Evolutionary conservation across 257 asterid genomes (phyloP).

Genomic region (Nicotiana attenuata): DNA sequence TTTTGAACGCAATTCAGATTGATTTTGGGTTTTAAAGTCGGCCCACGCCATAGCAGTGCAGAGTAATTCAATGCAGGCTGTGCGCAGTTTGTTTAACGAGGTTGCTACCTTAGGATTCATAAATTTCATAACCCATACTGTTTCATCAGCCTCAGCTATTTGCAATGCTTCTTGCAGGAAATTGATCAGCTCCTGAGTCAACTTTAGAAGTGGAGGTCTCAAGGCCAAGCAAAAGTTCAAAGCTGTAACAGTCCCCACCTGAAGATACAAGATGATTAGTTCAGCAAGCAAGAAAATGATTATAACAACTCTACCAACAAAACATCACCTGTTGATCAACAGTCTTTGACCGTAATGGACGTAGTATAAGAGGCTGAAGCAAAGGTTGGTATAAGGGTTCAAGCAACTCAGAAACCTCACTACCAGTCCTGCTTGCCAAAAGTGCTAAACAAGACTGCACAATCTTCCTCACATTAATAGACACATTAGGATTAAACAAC

Average conservation of each 20-base stretch:
- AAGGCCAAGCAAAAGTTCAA: constrained; percentile 95
- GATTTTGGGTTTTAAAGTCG: constrained; percentile 96
- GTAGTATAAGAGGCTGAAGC: constrained; percentile 90
- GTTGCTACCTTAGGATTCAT: constrained; percentile 89
- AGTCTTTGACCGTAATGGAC: constrained; percentile 89
- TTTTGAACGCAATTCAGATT: constrained; percentile 88
- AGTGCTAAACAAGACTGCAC: constrained; percentile 99
- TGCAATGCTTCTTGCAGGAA: constrained; percentile 98
- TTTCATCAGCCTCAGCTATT: constrained; percentile 94
- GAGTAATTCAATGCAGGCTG: constrained; percentile 93
- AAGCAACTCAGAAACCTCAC: constrained; percentile 98
- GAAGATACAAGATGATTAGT: constrained; percentile 23
- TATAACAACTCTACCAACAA: constrained; percentile 14
- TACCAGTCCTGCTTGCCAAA: constrained; percentile 96
- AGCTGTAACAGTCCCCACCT: constrained; percentile 98
- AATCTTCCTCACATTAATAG: constrained; percentile 79
- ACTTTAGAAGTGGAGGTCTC: constrained; percentile 97
- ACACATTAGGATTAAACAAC: constrained; percentile 80
- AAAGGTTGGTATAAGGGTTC: constrained; percentile 90
- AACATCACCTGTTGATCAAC: constrained; percentile 89
- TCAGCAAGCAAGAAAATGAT: constrained; percentile 9
- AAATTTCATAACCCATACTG: constrained; percentile 80
- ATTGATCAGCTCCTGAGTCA: constrained; percentile 83
- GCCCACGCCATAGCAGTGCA: constrained; percentile 99
- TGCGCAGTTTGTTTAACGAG: constrained; percentile 88